Conservation (phyloP, 2,329 filamentous ascomycete species). For the Diatrype stigma region DNA sequence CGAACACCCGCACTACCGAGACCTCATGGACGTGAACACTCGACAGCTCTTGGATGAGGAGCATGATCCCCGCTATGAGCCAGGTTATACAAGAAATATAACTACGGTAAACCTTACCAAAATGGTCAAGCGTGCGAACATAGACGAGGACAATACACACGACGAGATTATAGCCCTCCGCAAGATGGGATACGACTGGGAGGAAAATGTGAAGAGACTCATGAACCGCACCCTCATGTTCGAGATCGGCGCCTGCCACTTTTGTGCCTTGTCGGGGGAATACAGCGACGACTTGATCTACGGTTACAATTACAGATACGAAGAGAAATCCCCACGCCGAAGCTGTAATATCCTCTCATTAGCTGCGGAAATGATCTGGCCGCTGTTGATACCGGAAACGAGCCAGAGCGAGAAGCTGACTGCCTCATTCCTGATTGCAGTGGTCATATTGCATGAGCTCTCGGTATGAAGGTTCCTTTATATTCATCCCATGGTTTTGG, state of each 20-base stretch:
- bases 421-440: constrained; percentile 15
- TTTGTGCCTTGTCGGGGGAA: not conserved
- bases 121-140: too few species aligned
- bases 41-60: constrained; percentile 6
- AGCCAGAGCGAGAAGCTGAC: constrained; percentile 23
- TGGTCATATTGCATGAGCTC: constrained; percentile 22
- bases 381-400: constrained; percentile 18
- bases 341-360: constrained; percentile 6
- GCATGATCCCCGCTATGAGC: constrained; percentile 3
- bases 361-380: constrained; percentile 23
- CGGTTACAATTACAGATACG: constrained; percentile 2
- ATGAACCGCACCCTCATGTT: constrained; percentile 5
- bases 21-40: constrained; percentile 19
- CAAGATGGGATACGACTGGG: constrained; percentile 13
- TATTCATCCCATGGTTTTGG: too few species aligned
- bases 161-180: constrained; percentile 4
- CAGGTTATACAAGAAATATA: not conserved
- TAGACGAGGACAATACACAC: constrained; percentile 6
- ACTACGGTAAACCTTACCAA: constrained; percentile 3
- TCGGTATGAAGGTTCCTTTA: constrained; percentile 18
- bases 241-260: constrained; percentile 10
- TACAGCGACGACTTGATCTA: constrained; percentile 5
- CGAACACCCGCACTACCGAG: constrained; percentile 6
- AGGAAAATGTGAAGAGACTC: not conserved
- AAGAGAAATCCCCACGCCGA: not conserved